Evolutionary conservation across 2,329 filamentous ascomycete genomes (phyloP), one percentile per base, ranked within the genome.

Genomic region (Leptoxyphium fumago): DNA sequence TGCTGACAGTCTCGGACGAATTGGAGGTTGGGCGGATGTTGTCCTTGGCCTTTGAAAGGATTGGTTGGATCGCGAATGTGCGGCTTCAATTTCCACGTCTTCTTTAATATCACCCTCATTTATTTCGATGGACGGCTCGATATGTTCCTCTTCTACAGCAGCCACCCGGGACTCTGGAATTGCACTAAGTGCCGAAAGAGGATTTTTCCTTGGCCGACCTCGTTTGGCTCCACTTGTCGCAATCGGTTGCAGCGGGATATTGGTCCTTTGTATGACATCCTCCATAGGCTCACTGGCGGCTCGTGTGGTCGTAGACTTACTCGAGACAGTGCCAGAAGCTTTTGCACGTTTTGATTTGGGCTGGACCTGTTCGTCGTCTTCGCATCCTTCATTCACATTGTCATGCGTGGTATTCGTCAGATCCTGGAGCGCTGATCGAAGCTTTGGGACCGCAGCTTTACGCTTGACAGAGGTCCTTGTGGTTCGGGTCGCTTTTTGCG

Each of bases 101-200:
- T 15, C 51, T 26, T 60, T 55, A 47, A 57, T 53, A 32, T 50
- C 47, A 40, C 64, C 60, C 38, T 61, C 59, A 4, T 59, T 55
- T 2, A 64, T 44, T 44, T 67, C 65, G 38, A 57, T 57, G 11
- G 55, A 56, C 38, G 57, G 48, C 39, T 60, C 56, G 10, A 66
- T 50, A 46, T 61, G 47, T 10, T 43, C 14, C 30, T 47, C 43
- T 6, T 47, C 43, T 7, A 18, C 39, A 38, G 17, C 40, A 38
- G 30, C 41, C 10, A 42, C 17, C 43, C 71, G 68, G 32, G 67
- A 70, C 54, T 71, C 69, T 1, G 66, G 65, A 18, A 70, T 68
- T 1, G 61, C 61, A 30, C 51, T 51, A 43, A 64, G 53, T 11
- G 53, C 51, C 26, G 56, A 57, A 2, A 55, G 51, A 4, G 55